A percentile compares a stretch with the other conserved stretches of the same genome.
phyloP scores from a whole-genome alignment of 768 basidiomycete species.

The Amanita pseudoporphyria region DNA sequence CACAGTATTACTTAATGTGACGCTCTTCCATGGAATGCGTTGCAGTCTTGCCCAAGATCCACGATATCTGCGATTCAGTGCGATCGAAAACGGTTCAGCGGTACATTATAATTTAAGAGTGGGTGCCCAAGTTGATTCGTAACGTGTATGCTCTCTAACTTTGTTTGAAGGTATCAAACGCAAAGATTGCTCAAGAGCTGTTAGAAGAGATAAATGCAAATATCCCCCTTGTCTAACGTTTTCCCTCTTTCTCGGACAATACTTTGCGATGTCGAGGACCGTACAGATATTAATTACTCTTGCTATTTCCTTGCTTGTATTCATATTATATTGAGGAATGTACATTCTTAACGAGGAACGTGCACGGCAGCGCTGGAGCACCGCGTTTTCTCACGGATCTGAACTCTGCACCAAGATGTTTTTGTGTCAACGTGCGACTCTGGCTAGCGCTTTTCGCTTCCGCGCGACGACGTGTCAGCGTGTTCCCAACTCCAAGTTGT shows the following conservation, averaged over 20 bases:
- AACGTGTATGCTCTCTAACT: constrained; percentile 1
- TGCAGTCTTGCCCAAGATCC: constrained; percentile 68
- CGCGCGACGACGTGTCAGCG: neutral
- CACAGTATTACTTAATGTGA: constrained; percentile 62
- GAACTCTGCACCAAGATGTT: neutral
- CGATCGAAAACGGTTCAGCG: constrained; percentile 49
- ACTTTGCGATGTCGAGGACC: neutral
- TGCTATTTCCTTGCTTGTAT: neutral
- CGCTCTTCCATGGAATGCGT: constrained; percentile 71
- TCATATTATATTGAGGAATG: neutral
- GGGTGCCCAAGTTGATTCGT: constrained; percentile 17
- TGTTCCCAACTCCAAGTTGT: neutral
- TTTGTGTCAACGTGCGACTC: neutral
- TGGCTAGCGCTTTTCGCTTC: neutral
- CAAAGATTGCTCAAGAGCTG: constrained; percentile 63
- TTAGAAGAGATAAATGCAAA: constrained; percentile 46
- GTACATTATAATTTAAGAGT: constrained; percentile 74
- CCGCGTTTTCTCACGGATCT: constrained; percentile 13
- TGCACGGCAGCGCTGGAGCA: too few relatives aligned
- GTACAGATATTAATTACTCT: constrained; percentile 5
- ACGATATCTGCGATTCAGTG: constrained; percentile 69
- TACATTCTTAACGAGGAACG: too few relatives aligned
- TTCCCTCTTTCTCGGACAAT: neutral
- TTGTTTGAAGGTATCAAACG: constrained; percentile 44
- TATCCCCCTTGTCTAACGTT: constrained; percentile 29